phyloP scores from a whole-genome alignment of 768 basidiomycete genomes.

The Lentinula lateritia region DNA sequence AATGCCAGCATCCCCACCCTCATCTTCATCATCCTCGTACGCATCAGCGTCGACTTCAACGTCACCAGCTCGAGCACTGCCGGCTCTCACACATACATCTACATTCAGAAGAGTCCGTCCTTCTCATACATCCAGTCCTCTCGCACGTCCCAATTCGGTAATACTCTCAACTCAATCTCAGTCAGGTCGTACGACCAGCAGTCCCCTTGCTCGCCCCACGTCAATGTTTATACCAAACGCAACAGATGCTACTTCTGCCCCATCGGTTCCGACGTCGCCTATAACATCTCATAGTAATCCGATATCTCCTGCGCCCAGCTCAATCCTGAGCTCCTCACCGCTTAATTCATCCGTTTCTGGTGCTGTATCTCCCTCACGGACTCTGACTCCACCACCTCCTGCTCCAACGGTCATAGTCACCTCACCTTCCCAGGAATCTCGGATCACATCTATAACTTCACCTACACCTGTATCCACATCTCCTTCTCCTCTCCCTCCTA shows the following conservation, averaged over 20 bases:
- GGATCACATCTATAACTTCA: conserved; percentile 10
- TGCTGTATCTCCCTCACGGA: neutral
- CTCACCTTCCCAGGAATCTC: neutral
- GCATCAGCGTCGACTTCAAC: neutral
- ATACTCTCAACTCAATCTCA: neutral
- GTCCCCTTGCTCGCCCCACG: neutral
- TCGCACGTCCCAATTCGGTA: neutral
- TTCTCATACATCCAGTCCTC: neutral
- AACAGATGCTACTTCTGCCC: neutral
- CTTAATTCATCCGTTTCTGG: neutral
- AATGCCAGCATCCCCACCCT: neutral
- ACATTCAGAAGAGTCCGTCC: conserved; percentile 4
- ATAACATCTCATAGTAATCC: neutral
- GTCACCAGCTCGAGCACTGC: neutral
- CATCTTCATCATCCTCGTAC: neutral
- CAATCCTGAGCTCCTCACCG: neutral
- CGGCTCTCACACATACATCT: neutral
- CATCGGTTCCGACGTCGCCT: neutral
- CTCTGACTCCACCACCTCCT: neutral
- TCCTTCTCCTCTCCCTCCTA: conserved; percentile 19
- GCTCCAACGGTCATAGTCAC: neutral
- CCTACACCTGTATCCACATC: conserved; percentile 14
- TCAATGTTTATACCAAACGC: neutral
- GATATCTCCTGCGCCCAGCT: neutral
- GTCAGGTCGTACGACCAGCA: neutral